These are phyloP conservation scores for Udeniomyces megalosporus DNA, from an alignment of 768 basidiomycete species.

Conservation along the genomic window DNA sequence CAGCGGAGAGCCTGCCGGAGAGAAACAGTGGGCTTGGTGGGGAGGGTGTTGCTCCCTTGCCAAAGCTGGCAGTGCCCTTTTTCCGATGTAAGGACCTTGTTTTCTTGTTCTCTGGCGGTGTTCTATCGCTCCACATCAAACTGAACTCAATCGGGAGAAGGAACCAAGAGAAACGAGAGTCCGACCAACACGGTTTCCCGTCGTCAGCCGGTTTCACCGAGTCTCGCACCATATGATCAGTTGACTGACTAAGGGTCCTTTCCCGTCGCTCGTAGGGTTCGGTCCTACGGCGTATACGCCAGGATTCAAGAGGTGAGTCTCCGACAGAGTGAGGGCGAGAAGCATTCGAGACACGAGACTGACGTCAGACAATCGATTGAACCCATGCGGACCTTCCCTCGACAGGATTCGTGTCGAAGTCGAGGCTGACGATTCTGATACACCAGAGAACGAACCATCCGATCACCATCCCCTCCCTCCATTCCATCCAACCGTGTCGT, in stretches of 20 bases:
- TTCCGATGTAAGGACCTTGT: background rate
- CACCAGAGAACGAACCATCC: background rate
- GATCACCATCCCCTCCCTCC: background rate
- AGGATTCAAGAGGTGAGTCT: background rate
- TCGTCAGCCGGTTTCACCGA: background rate
- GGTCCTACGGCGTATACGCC: conserved; percentile 2
- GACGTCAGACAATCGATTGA: too few species aligned
- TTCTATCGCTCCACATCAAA: too few species aligned
- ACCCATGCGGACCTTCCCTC: background rate
- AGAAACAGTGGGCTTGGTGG: too few species aligned
- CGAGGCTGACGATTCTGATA: background rate
- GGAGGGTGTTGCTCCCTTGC: background rate
- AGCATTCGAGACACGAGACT: background rate
- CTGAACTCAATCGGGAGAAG: too few species aligned
- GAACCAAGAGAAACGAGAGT: too few species aligned
- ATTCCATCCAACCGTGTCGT: background rate
- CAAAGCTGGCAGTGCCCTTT: background rate
- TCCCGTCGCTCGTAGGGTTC: background rate
- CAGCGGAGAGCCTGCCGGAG: too few species aligned
- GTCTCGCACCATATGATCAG: background rate
- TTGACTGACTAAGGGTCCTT: too few species aligned
- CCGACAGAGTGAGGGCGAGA: background rate
- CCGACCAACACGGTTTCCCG: background rate
- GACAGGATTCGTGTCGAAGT: background rate
- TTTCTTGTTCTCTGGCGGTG: background rate